These are phyloP conservation scores for Stygiomarasmius scandens DNA, from an alignment of 1,284 basidiomycete genomes.

Conservation along the genomic window DNA sequence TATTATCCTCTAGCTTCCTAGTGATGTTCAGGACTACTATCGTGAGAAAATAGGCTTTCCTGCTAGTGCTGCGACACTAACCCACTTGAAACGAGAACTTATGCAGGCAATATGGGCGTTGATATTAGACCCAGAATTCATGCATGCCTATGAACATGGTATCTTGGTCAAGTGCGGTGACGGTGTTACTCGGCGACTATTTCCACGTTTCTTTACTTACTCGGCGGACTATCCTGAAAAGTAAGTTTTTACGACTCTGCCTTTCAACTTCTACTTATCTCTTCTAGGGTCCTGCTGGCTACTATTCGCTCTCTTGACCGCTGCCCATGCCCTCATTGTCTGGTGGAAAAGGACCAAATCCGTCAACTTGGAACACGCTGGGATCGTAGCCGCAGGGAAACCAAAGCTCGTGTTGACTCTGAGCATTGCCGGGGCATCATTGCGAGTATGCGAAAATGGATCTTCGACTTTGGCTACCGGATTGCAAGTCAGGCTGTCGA, in stretches of 20 bases:
- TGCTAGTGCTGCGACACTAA: slow-evolving; percentile 14
- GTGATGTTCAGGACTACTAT: slow-evolving; percentile 12
- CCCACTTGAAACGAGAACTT: slow-evolving; percentile 25
- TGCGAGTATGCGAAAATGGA: background rate
- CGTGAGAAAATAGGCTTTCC: slow-evolving; percentile 1
- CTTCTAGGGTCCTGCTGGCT: slow-evolving; percentile 15
- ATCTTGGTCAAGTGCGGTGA: slow-evolving; percentile 20
- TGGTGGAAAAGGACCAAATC: slow-evolving; percentile 12
- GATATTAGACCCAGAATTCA: slow-evolving; percentile 23
- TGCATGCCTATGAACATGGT: slow-evolving; percentile 23
- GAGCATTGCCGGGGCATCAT: background rate
- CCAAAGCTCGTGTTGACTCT: background rate
- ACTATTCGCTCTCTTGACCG: slow-evolving; percentile 16
- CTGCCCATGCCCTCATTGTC: slow-evolving; percentile 24
- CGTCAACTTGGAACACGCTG: slow-evolving; percentile 5
- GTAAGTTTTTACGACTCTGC: slow-evolving; percentile 18
- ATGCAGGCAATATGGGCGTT: slow-evolving; percentile 23
- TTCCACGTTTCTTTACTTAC: slow-evolving; percentile 21
- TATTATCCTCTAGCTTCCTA: slow-evolving; percentile 7
- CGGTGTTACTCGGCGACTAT: slow-evolving; percentile 17
- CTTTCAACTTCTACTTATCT: slow-evolving; percentile 13
- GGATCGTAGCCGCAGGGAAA: background rate
- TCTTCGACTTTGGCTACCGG: slow-evolving; percentile 1
- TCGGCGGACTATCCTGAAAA: slow-evolving; percentile 26
- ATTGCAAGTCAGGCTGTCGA: slow-evolving; percentile 7